A percentile compares a stretch with the other conserved stretches of the same genome.
These are phyloP conservation scores for Piper betle DNA, from an alignment of 164 flowering plant genomes.

Conservation along the genomic window DNA sequence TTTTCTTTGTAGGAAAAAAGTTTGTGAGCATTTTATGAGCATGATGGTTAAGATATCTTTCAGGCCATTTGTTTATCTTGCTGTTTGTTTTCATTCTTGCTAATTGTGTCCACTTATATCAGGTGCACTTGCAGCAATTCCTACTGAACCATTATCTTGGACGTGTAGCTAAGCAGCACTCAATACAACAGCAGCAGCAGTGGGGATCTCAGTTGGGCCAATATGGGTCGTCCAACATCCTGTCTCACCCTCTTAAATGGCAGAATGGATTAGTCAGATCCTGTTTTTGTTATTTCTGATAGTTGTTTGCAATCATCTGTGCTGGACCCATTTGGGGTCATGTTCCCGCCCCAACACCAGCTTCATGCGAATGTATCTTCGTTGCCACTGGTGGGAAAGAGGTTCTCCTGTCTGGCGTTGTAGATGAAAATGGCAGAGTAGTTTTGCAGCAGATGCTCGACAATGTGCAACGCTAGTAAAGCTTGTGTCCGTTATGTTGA, in stretches of 20 bases:
- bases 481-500: too few relatives aligned
- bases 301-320: constrained; percentile 11
- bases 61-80: too few relatives aligned
- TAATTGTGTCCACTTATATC: not conserved
- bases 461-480: too few relatives aligned
- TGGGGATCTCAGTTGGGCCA: constrained; percentile 37
- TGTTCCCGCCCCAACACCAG: constrained; percentile 23
- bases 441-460: not conserved
- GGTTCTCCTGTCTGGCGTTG: constrained; percentile 18
- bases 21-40: too few relatives aligned
- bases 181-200: constrained; percentile 11
- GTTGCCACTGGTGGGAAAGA: constrained; percentile 14
- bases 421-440: constrained; percentile 20
- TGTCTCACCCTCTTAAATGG: constrained; percentile 21
- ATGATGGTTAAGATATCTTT: too few relatives aligned
- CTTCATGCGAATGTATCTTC: constrained; percentile 15
- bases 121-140: not conserved
- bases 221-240: constrained; percentile 17
- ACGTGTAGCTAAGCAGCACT: not conserved
- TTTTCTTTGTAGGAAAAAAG: too few relatives aligned
- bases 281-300: constrained; percentile 9
- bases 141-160: not conserved
- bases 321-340: constrained; percentile 19
- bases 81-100: too few relatives aligned
- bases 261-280: constrained; percentile 25